These are phyloP conservation scores for Scheffersomyces stipitis DNA, from an alignment of 805 yeast species.

Conservation along the genomic window DNA sequence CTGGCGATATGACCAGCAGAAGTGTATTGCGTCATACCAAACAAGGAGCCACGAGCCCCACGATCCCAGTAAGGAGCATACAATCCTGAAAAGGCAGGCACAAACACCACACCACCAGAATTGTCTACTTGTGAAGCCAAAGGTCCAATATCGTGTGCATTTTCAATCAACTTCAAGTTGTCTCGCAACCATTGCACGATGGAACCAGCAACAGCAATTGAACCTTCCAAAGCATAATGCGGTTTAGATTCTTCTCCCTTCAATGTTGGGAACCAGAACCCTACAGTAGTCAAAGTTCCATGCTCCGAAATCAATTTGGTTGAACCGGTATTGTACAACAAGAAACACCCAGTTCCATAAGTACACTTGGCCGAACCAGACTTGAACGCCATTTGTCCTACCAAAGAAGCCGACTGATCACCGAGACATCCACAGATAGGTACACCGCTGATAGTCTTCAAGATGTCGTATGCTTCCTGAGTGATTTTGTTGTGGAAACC, in stretches of 20 bases:
- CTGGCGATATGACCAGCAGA: conserved; percentile 88
- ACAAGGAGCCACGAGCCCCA: conserved; percentile 86
- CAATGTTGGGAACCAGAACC: conserved; percentile 81
- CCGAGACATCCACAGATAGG: conserved; percentile 92
- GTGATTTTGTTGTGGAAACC: conserved; percentile 54
- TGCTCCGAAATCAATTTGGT: conserved; percentile 67
- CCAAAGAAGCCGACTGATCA: conserved; percentile 91
- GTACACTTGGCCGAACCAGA: conserved; percentile 92
- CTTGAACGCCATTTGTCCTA: conserved; percentile 85
- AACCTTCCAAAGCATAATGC: conserved; percentile 90
- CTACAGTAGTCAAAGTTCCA: conserved; percentile 88
- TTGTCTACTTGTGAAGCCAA: conserved; percentile 78
- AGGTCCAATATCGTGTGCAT: conserved; percentile 87
- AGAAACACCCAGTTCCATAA: conserved; percentile 93
- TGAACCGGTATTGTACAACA: conserved; percentile 83
- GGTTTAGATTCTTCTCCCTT: conserved; percentile 53
- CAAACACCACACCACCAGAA: conserved; percentile 90
- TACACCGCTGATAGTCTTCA: conserved; percentile 51
- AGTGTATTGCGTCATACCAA: conserved; percentile 92
- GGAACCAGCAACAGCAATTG: conserved; percentile 94
- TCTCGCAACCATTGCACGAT: conserved; percentile 93
- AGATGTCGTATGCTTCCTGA: conserved; percentile 50
- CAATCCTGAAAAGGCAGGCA: conserved; percentile 91
- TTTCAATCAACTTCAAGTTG: conserved; percentile 77
- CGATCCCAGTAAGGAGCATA: conserved; percentile 97